Evolutionary conservation across 2,329 filamentous ascomycete genomes (phyloP).

Genomic region (Aspergillus brasiliensis): DNA sequence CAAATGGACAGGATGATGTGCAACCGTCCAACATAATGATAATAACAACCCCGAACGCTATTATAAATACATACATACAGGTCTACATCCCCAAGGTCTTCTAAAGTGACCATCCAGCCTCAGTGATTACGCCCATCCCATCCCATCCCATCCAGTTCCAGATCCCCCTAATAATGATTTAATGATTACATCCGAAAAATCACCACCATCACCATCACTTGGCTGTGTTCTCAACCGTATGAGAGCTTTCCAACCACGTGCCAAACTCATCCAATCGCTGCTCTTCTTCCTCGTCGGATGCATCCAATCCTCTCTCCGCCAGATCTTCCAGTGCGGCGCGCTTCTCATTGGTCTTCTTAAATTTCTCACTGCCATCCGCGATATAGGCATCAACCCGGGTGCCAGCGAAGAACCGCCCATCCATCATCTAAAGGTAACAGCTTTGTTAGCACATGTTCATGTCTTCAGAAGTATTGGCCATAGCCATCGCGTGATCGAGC

Average conservation of each 20-base stretch:
- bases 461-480: background rate
- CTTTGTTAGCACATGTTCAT: slow-evolving; percentile 16
- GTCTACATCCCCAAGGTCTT: background rate
- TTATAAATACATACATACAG: background rate
- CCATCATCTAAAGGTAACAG: slow-evolving; percentile 58
- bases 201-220: slow-evolving; percentile 18
- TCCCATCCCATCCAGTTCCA: background rate
- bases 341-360: slow-evolving; percentile 64
- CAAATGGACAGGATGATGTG: background rate
- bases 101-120: background rate
- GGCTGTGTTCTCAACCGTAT: slow-evolving; percentile 27
- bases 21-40: background rate
- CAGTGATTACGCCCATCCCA: background rate
- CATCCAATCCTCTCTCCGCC: slow-evolving; percentile 48
- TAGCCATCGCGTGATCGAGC: slow-evolving; percentile 14
- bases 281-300: slow-evolving; percentile 48
- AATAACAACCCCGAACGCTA: background rate
- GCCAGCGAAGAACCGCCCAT: slow-evolving; percentile 77
- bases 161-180: background rate
- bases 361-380: slow-evolving; percentile 71
- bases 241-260: slow-evolving; percentile 47
- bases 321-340: slow-evolving; percentile 47
- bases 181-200: background rate
- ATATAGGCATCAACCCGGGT: slow-evolving; percentile 71
- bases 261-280: slow-evolving; percentile 52